Evolutionary conservation across 2,329 filamentous ascomycete species (phyloP).

Genomic region (Kalmusia sp.): DNA sequence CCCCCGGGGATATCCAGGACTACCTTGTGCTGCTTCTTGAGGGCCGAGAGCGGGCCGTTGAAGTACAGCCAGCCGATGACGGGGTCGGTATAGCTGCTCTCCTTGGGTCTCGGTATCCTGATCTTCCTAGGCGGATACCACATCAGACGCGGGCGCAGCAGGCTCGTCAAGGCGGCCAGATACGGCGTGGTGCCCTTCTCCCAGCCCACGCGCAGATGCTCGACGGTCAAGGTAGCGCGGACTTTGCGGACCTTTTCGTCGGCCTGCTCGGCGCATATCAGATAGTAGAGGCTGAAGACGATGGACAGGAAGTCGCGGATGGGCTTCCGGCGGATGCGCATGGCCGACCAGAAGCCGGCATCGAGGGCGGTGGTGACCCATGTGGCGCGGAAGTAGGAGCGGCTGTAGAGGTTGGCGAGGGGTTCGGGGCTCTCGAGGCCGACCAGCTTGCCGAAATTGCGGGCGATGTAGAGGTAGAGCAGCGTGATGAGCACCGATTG

Average conservation of each 20-base stretch:
- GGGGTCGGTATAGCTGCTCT: slow-evolving; percentile 83
- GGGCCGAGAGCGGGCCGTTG: slow-evolving; percentile 80
- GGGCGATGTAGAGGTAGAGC: slow-evolving; percentile 86
- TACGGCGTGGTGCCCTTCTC: slow-evolving; percentile 94
- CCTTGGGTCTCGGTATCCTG: slow-evolving; percentile 79
- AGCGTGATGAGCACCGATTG: slow-evolving; percentile 87
- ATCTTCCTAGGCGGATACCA: slow-evolving; percentile 82
- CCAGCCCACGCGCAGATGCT: slow-evolving; percentile 92
- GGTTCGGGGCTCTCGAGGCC: slow-evolving; percentile 93
- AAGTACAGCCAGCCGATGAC: slow-evolving; percentile 93
- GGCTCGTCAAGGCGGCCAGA: slow-evolving; percentile 71
- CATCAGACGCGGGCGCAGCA: slow-evolving; percentile 81
- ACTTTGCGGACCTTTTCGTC: slow-evolving; percentile 97
- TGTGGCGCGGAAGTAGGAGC: slow-evolving; percentile 92
- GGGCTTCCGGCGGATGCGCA: slow-evolving; percentile 85
- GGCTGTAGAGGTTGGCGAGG: slow-evolving; percentile 89
- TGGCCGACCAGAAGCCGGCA: slow-evolving; percentile 97
- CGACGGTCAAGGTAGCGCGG: slow-evolving; percentile 82
- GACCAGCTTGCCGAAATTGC: slow-evolving; percentile 92
- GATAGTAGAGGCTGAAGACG: slow-evolving; percentile 86
- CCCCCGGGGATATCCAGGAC: slow-evolving; percentile 92
- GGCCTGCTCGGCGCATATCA: slow-evolving; percentile 90
- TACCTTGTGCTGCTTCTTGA: slow-evolving; percentile 78
- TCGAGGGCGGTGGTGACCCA: slow-evolving; percentile 96
- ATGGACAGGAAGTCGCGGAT: slow-evolving; percentile 82